Conservation (phyloP, 2,329 filamentous ascomycete species). For the Claviceps pazoutovae region DNA sequence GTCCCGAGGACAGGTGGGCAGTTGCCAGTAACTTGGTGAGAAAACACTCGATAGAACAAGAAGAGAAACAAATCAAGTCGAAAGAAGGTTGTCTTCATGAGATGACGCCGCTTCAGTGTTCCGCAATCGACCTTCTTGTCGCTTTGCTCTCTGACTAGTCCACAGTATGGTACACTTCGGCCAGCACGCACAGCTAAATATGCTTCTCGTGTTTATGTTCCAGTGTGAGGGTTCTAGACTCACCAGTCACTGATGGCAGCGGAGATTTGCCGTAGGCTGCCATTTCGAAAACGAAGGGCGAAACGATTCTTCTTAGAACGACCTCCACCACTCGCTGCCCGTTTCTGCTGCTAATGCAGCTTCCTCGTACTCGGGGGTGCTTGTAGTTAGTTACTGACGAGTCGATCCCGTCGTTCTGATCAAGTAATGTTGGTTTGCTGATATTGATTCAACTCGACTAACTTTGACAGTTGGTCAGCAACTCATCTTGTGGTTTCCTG, state of each 20-base stretch:
- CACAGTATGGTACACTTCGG: not conserved
- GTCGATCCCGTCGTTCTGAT: conserved; percentile 39
- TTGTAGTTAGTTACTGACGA: conserved; percentile 40
- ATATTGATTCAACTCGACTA: conserved; percentile 37
- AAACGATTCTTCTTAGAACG: conserved; percentile 41
- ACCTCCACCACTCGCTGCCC: conserved; percentile 38
- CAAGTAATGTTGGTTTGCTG: conserved; percentile 42
- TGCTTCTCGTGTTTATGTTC: not conserved
- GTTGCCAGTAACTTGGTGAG: not conserved
- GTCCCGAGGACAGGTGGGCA: not conserved
- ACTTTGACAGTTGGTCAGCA: not conserved
- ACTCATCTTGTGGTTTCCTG: not conserved
- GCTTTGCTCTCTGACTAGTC: not conserved
- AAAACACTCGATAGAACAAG: not conserved
- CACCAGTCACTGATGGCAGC: conserved; percentile 68
- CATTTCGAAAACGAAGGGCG: conserved; percentile 26
- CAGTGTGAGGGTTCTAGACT: conserved; percentile 26
- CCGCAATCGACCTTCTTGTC: not conserved
- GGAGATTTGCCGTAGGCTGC: conserved; percentile 60
- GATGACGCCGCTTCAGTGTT: not conserved
- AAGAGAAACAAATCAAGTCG: not conserved
- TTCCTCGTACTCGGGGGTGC: conserved; percentile 43
- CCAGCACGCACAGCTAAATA: not conserved
- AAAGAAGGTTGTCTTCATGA: not conserved
- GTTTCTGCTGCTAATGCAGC: conserved; percentile 21